Percentiles rank a stretch among this genome's conserved stretches.
Conservation (phyloP, 2,329 filamentous ascomycete genomes). For the Venturia carpophila region DNA sequence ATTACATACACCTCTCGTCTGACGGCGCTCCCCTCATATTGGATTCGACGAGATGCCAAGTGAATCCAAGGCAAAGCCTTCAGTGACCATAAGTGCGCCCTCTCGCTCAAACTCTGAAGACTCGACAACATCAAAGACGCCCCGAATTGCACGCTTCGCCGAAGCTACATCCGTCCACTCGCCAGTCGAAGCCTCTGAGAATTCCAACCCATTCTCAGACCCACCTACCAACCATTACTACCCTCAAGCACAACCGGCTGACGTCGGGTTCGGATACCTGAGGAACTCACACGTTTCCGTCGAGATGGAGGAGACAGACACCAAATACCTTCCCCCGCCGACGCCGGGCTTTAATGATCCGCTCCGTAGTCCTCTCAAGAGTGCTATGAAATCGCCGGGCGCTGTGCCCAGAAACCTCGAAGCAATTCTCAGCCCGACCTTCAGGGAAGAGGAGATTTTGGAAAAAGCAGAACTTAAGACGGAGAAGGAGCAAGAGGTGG, state of each 20-base stretch:
- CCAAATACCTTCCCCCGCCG: conserved; percentile 42
- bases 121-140: conserved; percentile 45
- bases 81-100: background rate
- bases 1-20: background rate
- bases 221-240: conserved; percentile 49
- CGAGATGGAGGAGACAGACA: conserved; percentile 46
- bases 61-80: conserved; percentile 13
- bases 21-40: background rate
- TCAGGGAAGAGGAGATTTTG: conserved; percentile 75
- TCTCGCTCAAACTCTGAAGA: conserved; percentile 1
- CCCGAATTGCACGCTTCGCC: conserved; percentile 69
- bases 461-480: conserved; percentile 77
- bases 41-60: conserved; percentile 14
- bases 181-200: conserved; percentile 52
- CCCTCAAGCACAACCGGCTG: conserved; percentile 64
- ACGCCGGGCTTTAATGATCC: conserved; percentile 58
- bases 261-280: conserved; percentile 91
- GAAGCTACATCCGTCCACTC: conserved; percentile 75
- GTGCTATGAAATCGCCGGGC: conserved; percentile 79
- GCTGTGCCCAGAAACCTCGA: conserved; percentile 64
- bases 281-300: conserved; percentile 46
- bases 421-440: conserved; percentile 85
- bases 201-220: conserved; percentile 50
- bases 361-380: conserved; percentile 72
- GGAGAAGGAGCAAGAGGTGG: conserved; percentile 78